Evolutionary conservation across 2,329 filamentous ascomycete species (phyloP).

Genomic region (Chaetothyriales sp.): DNA sequence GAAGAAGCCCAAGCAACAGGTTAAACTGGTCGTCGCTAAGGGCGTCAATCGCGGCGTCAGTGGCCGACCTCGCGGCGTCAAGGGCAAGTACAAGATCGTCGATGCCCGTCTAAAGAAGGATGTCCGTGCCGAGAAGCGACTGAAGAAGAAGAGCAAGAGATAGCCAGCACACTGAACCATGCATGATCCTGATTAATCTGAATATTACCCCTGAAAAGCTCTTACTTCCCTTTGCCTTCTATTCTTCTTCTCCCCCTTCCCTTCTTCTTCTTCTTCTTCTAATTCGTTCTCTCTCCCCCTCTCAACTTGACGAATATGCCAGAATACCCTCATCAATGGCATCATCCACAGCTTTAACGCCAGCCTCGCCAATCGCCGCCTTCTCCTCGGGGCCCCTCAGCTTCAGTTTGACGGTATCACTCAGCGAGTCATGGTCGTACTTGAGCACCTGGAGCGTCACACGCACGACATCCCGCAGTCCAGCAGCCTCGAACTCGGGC

Average conservation of each 20-base stretch:
- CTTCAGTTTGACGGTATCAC: not conserved
- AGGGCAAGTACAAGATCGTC: constrained; percentile 95
- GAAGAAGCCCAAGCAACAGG: constrained; percentile 59
- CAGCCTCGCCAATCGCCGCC: not conserved
- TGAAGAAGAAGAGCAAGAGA: constrained; percentile 54
- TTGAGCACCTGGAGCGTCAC: not conserved
- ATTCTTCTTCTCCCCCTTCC: not conserved
- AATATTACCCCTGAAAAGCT: not conserved
- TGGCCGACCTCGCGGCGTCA: constrained; percentile 77
- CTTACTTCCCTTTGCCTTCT: not conserved
- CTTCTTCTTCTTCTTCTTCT: too few relatives aligned
- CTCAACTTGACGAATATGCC: not conserved
- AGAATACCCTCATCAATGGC: not conserved
- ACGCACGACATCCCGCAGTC: not conserved
- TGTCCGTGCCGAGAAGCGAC: constrained; percentile 68
- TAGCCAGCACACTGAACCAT: not conserved
- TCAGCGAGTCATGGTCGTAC: not conserved
- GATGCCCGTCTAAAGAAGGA: constrained; percentile 95
- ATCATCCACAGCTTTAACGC: not conserved
- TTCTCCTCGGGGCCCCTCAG: not conserved
- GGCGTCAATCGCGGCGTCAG: constrained; percentile 73
- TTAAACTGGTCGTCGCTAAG: constrained; percentile 77
- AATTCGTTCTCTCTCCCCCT: too few relatives aligned
- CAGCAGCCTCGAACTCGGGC: not conserved
- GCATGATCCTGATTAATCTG: not conserved